Conservation (phyloP, 164 flowering plant species). For the Nymphaea thermarum region DNA sequence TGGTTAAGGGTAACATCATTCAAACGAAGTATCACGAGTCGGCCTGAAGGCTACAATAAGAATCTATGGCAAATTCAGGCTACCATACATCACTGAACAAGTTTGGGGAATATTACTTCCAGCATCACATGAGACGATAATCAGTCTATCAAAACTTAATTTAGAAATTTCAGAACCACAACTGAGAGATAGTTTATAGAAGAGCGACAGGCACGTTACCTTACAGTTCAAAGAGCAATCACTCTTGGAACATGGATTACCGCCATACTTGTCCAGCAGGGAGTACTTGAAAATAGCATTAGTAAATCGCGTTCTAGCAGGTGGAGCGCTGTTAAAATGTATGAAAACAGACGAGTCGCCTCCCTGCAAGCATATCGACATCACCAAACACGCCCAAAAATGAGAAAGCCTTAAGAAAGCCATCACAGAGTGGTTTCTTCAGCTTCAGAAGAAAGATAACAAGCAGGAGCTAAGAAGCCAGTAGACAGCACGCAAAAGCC, state of each 20-base stretch:
- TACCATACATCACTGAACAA: too few relatives aligned
- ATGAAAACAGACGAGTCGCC: conserved; percentile 22
- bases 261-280: conserved; percentile 18
- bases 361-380: conserved; percentile 8
- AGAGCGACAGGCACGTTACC: conserved; percentile 16
- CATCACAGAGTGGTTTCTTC: conserved; percentile 11
- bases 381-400: conserved; percentile 9
- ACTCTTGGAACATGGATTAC: conserved; percentile 20
- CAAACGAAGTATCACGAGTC: too few relatives aligned
- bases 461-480: background rate
- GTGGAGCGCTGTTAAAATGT: conserved; percentile 28
- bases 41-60: too few relatives aligned
- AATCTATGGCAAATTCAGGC: too few relatives aligned
- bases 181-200: background rate
- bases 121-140: background rate
- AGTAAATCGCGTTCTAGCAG: conserved; percentile 23
- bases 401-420: conserved; percentile 16
- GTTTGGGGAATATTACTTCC: background rate
- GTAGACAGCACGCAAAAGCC: background rate
- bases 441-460: conserved; percentile 7
- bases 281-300: conserved; percentile 33
- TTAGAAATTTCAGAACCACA: background rate
- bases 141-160: background rate
- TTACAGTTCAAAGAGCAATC: conserved; percentile 32
- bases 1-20: too few relatives aligned